These are phyloP conservation scores for Metschnikowia lochheadii DNA, from an alignment of 805 yeast species.

Conservation along the genomic window DNA sequence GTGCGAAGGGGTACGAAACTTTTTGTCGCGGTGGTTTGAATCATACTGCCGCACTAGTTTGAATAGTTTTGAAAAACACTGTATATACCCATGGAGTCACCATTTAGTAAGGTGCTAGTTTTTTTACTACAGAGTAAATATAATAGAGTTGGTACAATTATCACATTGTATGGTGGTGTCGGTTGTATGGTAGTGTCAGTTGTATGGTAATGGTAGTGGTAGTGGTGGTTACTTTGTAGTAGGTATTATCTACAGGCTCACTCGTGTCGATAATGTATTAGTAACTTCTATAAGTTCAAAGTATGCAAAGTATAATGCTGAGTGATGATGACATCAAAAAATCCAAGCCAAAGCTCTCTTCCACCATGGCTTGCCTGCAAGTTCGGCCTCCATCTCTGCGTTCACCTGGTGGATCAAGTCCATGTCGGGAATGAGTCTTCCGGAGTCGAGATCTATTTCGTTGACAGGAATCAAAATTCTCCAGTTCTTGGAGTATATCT, in stretches of 20 bases:
- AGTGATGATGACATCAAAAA: slow-evolving; percentile 1
- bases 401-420: slow-evolving; percentile 25
- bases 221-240: no score
- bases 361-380: slow-evolving; percentile 12
- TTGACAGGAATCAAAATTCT: slow-evolving; percentile 17
- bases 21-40: no score
- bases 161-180: no score
- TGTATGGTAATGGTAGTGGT: neutral
- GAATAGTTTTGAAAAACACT: no score
- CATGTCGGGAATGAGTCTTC: slow-evolving; percentile 22
- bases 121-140: no score
- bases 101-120: no score
- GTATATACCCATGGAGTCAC: no score
- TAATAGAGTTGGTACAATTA: no score
- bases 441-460: slow-evolving; percentile 25
- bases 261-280: neutral
- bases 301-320: slow-evolving; percentile 1
- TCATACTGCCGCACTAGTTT: no score
- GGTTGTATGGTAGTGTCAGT: no score
- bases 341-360: slow-evolving; percentile 9
- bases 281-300: neutral
- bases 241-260: no score
- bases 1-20: no score
- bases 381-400: slow-evolving; percentile 11
- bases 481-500: slow-evolving; percentile 20